A percentile compares a stretch with the other conserved stretches of the same genome.
phyloP scores from a whole-genome alignment of 352 stramenopile species.

The Phytophthora uliginosa region DNA sequence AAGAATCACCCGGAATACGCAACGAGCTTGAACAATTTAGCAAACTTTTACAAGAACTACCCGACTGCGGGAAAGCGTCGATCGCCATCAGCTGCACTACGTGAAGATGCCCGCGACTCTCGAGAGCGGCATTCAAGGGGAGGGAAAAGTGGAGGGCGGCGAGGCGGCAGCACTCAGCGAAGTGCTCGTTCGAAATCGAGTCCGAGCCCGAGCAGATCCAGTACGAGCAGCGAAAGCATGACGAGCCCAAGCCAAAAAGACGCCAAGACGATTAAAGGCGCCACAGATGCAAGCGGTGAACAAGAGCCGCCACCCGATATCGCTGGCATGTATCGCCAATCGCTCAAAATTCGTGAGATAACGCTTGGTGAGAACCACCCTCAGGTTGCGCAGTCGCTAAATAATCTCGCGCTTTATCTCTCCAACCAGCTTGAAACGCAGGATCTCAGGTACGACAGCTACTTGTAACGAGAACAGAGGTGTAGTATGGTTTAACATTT shows the following conservation, averaged over 20 bases:
- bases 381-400: slow-evolving; percentile 83
- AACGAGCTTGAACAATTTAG: slow-evolving; percentile 86
- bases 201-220: slow-evolving; percentile 42
- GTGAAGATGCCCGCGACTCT: slow-evolving; percentile 31
- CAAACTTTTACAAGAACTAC: slow-evolving; percentile 89
- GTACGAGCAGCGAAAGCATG: slow-evolving; percentile 43
- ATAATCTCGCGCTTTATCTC: slow-evolving; percentile 83
- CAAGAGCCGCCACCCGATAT: slow-evolving; percentile 58
- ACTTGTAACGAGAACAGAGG: not conserved
- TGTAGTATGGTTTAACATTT: slow-evolving; percentile 5
- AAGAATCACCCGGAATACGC: slow-evolving; percentile 84
- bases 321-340: slow-evolving; percentile 78
- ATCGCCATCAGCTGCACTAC: slow-evolving; percentile 33
- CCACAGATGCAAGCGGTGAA: slow-evolving; percentile 3
- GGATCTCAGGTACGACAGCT: slow-evolving; percentile 53
- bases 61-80: slow-evolving; percentile 42
- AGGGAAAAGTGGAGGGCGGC: slow-evolving; percentile 22
- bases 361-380: slow-evolving; percentile 75
- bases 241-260: slow-evolving; percentile 24
- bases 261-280: slow-evolving; percentile 1
- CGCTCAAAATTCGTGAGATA: slow-evolving; percentile 80
- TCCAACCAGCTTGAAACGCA: slow-evolving; percentile 71
- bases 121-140: slow-evolving; percentile 22
- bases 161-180: slow-evolving; percentile 16
- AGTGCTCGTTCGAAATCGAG: slow-evolving; percentile 25